Percentiles rank a stretch among this genome's conserved stretches.
phyloP scores from a whole-genome alignment of 768 basidiomycete species.

The Pisolithus tinctorius region DNA sequence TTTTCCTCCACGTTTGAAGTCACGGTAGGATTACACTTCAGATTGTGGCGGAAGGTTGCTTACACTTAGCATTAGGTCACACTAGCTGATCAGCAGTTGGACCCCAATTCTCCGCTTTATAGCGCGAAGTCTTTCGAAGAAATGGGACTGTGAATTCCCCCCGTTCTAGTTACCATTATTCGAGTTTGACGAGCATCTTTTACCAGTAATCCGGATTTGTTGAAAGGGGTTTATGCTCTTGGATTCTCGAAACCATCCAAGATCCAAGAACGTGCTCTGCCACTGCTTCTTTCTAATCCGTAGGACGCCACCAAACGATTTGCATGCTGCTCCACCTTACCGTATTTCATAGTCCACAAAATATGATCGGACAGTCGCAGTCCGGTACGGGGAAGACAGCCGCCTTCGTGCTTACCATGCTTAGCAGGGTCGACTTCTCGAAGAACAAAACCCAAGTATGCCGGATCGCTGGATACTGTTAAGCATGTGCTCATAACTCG shows the following conservation, averaged over 20 bases:
- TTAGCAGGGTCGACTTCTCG: constrained; percentile 85
- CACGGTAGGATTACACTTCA: constrained; percentile 40
- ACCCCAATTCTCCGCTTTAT: constrained; percentile 93
- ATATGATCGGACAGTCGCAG: constrained; percentile 99
- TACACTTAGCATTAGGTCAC: constrained; percentile 59
- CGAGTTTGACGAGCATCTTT: neutral
- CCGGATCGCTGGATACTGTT: neutral
- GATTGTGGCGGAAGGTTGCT: neutral
- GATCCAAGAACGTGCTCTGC: constrained; percentile 95
- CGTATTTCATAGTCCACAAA: constrained; percentile 65
- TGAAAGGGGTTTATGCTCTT: constrained; percentile 92
- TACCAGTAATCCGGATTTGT: constrained; percentile 70
- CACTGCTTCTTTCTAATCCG: constrained; percentile 87
- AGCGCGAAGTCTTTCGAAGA: constrained; percentile 95
- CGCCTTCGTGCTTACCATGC: constrained; percentile 96
- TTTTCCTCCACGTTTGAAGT: constrained; percentile 82
- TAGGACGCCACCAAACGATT: constrained; percentile 34
- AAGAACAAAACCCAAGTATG: constrained; percentile 76
- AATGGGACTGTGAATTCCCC: constrained; percentile 72
- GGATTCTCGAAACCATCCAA: constrained; percentile 98
- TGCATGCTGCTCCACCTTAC: constrained; percentile 3
- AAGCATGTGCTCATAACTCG: constrained; percentile 2
- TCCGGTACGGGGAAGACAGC: constrained; percentile 99
- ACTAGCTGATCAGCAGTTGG: constrained; percentile 90
- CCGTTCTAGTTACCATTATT: neutral